A percentile compares a stretch with the other conserved stretches of the same genome.
Evolutionary conservation across 139 green algal genomes (phyloP).

Genomic region (Closterium sp.): DNA sequence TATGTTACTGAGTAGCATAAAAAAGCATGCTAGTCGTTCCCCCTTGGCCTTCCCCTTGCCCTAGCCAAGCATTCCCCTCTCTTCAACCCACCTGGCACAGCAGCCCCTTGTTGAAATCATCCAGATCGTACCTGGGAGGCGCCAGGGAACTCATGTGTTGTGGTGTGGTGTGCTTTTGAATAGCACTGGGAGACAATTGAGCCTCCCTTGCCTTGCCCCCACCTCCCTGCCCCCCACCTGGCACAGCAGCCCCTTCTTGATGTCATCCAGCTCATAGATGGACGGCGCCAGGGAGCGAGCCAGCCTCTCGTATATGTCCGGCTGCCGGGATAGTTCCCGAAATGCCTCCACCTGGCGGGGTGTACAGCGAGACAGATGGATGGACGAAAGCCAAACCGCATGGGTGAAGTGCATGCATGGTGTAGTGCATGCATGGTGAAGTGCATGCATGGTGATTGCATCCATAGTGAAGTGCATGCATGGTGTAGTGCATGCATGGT

Average conservation of each 20-base stretch:
- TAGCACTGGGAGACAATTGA: neutral
- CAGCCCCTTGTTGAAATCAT: conserved; percentile 93
- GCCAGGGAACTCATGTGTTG: conserved; percentile 78
- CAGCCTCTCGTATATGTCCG: conserved; percentile 85
- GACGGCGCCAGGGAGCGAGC: conserved; percentile 82
- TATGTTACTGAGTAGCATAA: neutral
- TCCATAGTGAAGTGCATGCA: too few species aligned
- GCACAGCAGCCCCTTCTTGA: conserved; percentile 88
- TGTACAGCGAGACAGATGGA: neutral
- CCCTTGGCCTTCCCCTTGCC: too few species aligned
- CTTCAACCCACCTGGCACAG: conserved; percentile 62
- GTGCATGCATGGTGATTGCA: too few species aligned
- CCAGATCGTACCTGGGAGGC: conserved; percentile 95
- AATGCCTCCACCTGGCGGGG: conserved; percentile 35
- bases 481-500: too few species aligned
- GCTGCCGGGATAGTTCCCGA: conserved; percentile 55
- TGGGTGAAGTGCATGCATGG: too few species aligned
- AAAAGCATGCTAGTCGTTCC: too few species aligned
- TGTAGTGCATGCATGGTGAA: too few species aligned
- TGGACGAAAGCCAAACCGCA: too few species aligned
- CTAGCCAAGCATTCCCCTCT: neutral
- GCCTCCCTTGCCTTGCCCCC: neutral
- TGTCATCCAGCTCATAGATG: conserved; percentile 97
- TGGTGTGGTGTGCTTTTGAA: conserved; percentile 58
- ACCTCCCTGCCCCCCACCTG: conserved; percentile 41